Conservation (phyloP, 495 filamentous ascomycete species). For the Alectoria sarmentosa region DNA sequence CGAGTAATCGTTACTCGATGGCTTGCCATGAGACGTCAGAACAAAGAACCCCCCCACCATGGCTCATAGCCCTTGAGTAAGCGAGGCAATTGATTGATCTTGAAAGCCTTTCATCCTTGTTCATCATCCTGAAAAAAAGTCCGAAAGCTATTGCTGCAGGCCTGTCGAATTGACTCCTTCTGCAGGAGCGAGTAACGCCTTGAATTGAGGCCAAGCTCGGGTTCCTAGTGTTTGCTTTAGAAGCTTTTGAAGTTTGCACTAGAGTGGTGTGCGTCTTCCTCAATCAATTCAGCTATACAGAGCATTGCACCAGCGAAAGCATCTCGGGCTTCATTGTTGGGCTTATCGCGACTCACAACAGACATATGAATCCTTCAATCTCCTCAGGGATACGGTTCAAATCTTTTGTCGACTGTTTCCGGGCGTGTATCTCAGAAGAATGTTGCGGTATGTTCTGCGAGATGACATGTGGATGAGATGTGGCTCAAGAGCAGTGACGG, state of each 20-base stretch:
- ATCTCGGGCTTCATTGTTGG: neutral
- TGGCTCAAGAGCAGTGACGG: no score
- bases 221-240: neutral
- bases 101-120: neutral
- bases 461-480: neutral
- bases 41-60: slow-evolving; percentile 14
- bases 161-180: neutral
- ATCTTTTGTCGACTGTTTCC: neutral
- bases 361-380: neutral
- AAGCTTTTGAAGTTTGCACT: neutral
- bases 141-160: neutral
- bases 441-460: neutral
- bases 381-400: neutral
- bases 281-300: neutral
- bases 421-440: neutral
- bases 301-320: neutral
- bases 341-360: neutral
- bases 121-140: neutral
- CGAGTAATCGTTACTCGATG: slow-evolving; percentile 30
- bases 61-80: slow-evolving; percentile 32
- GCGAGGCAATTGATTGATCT: neutral
- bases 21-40: slow-evolving; percentile 6
- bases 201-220: neutral
- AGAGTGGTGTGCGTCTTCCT: neutral
- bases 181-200: neutral